A percentile compares a stretch with the other conserved stretches of the same genome.
Evolutionary conservation across 2,329 filamentous ascomycete genomes (phyloP).

Genomic region (Xylaria sp.): DNA sequence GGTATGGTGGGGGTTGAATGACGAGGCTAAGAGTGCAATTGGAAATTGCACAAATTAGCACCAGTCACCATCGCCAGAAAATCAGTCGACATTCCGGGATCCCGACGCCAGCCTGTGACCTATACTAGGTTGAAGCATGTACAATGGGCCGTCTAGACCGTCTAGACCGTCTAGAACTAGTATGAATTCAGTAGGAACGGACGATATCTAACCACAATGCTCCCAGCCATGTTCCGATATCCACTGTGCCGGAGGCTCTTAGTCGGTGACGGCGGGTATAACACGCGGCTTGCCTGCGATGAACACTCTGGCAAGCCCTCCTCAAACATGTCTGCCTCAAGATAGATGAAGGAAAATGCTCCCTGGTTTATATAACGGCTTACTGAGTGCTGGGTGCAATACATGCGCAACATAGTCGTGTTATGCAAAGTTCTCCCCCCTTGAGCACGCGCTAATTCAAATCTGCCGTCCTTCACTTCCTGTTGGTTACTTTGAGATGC

Average conservation of each 20-base stretch:
- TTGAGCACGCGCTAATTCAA: slow-evolving; percentile 5
- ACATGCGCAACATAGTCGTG: not conserved
- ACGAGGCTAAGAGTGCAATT: not conserved
- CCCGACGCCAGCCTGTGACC: not conserved
- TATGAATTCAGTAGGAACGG: slow-evolving; percentile 8
- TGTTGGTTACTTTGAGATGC: slow-evolving; percentile 45
- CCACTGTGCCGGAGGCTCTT: not conserved
- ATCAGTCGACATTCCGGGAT: slow-evolving; percentile 14
- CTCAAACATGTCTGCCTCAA: not conserved
- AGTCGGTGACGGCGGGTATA: slow-evolving; percentile 7
- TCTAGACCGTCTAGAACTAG: slow-evolving; percentile 4
- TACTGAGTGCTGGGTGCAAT: not conserved
- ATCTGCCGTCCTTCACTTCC: slow-evolving; percentile 31
- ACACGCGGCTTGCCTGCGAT: not conserved
- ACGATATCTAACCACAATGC: slow-evolving; percentile 21
- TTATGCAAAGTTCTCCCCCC: slow-evolving; percentile 11
- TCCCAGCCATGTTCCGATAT: slow-evolving; percentile 22
- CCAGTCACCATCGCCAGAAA: not conserved
- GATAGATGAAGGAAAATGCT: not conserved
- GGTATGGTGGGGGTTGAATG: slow-evolving; percentile 6
- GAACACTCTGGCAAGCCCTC: not conserved
- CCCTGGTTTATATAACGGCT: not conserved
- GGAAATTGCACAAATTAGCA: slow-evolving; percentile 1
- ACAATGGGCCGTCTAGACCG: not conserved
- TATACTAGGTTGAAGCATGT: slow-evolving; percentile 14